Percentiles rank a stretch among this genome's conserved stretches.
phyloP scores from a whole-genome alignment of 169 alveolate species.

The Prorocentrum cordatum region DNA sequence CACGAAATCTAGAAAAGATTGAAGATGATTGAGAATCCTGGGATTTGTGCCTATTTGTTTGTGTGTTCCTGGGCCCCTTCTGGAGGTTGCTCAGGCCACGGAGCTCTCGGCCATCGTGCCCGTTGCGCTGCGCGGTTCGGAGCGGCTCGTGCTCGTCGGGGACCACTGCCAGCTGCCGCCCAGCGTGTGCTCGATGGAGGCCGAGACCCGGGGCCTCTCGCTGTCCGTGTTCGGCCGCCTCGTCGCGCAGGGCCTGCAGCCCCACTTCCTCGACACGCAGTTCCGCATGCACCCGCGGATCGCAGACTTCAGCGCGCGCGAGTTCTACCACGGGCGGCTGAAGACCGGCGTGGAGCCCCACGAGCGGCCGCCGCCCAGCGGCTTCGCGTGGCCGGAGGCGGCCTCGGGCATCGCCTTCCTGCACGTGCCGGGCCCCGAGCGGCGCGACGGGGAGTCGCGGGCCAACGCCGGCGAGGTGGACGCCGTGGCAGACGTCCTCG shows the following conservation, averaged over 20 bases:
- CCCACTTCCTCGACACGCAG: constrained; percentile 37
- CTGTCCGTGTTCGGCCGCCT: constrained; percentile 8
- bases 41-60: too few relatives aligned
- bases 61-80: too few relatives aligned
- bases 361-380: background rate
- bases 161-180: constrained; percentile 67
- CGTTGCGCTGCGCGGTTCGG: background rate
- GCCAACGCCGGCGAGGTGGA: constrained; percentile 9
- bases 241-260: constrained; percentile 13
- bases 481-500: background rate
- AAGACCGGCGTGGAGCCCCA: background rate
- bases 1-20: too few relatives aligned
- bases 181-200: constrained; percentile 8
- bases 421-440: background rate
- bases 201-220: constrained; percentile 20
- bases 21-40: too few relatives aligned
- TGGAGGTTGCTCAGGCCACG: constrained; percentile 27
- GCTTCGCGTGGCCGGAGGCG: background rate
- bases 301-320: constrained; percentile 1
- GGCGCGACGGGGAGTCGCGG: background rate
- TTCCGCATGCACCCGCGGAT: constrained; percentile 34
- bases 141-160: constrained; percentile 40
- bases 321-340: constrained; percentile 14
- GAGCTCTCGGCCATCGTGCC: constrained; percentile 58
- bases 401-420: background rate